Evolutionary conservation across 148 eudicot species (phyloP).

Genomic region (Cornus controversa): DNA sequence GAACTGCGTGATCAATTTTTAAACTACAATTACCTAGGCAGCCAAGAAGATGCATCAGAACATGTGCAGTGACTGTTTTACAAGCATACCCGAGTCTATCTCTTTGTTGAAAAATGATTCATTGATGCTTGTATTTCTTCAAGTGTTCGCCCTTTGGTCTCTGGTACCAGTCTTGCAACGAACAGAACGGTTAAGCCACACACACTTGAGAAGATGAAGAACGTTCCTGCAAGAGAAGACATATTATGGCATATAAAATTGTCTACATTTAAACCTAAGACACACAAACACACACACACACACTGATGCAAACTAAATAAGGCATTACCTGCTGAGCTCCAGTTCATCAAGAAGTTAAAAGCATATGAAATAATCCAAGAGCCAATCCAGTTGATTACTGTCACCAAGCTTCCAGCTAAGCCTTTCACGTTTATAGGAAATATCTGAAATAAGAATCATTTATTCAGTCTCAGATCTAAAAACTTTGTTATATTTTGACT

Average conservation of each 20-base stretch:
- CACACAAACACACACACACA: not conserved
- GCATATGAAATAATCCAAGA: constrained; percentile 79
- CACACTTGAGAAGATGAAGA: constrained; percentile 52
- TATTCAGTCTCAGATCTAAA: not conserved
- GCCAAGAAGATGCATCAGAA: not conserved
- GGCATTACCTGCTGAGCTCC: constrained; percentile 71
- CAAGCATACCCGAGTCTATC: not conserved
- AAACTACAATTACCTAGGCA: no score
- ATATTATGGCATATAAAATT: not conserved
- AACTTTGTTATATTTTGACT: not conserved
- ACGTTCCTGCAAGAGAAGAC: constrained; percentile 59
- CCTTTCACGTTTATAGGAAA: constrained; percentile 90
- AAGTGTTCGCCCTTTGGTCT: constrained; percentile 86
- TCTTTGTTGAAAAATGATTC: constrained; percentile 26
- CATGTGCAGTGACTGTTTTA: not conserved
- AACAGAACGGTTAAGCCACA: constrained; percentile 64
- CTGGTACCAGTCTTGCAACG: constrained; percentile 73
- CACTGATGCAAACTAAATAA: not conserved
- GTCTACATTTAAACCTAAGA: not conserved
- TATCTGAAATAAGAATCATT: constrained; percentile 45
- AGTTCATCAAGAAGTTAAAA: constrained; percentile 69
- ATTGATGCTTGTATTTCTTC: constrained; percentile 91
- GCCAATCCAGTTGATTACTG: constrained; percentile 76
- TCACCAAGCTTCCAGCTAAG: constrained; percentile 83
- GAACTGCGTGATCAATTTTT: no score